Percentiles rank a stretch among this genome's conserved stretches.
phyloP scores from a whole-genome alignment of 805 yeast species.

The Candida maltosa region DNA sequence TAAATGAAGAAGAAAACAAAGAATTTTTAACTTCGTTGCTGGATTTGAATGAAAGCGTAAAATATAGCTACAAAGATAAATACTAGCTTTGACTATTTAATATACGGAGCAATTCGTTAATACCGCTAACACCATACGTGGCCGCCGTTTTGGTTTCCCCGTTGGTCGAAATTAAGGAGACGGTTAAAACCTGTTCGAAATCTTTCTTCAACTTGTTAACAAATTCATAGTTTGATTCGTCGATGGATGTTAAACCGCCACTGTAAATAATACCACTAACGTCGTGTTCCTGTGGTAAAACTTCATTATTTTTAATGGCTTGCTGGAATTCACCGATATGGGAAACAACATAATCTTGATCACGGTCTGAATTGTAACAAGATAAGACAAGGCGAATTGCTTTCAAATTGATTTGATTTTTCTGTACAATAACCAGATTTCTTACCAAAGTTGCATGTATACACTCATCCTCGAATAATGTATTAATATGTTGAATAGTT shows the following conservation, averaged over 20 bases:
- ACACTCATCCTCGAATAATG: constrained; percentile 50
- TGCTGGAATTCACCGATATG: constrained; percentile 22
- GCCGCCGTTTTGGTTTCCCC: constrained; percentile 52
- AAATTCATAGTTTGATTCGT: constrained; percentile 62
- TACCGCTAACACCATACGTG: constrained; percentile 60
- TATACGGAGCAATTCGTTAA: constrained; percentile 62
- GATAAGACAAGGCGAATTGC: constrained; percentile 53
- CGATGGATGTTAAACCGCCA: constrained; percentile 67
- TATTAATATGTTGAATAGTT: constrained; percentile 79
- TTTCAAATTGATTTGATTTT: constrained; percentile 52
- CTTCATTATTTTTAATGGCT: constrained; percentile 4
- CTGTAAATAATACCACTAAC: constrained; percentile 37
- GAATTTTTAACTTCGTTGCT: constrained; percentile 43
- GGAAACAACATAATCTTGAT: constrained; percentile 11
- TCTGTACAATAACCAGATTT: constrained; percentile 69
- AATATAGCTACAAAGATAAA: constrained; percentile 48
- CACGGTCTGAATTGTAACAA: constrained; percentile 19
- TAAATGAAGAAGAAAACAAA: constrained; percentile 43
- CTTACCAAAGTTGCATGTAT: constrained; percentile 77
- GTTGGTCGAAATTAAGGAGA: constrained; percentile 40
- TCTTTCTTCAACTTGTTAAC: constrained; percentile 41
- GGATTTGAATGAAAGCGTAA: constrained; percentile 54
- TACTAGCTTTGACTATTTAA: constrained; percentile 31
- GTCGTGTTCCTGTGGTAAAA: constrained; percentile 3
- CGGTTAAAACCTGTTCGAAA: constrained; percentile 51